These are phyloP conservation scores for Apiotrichum montevideense DNA, from an alignment of 1,284 basidiomycete genomes.

Conservation along the genomic window DNA sequence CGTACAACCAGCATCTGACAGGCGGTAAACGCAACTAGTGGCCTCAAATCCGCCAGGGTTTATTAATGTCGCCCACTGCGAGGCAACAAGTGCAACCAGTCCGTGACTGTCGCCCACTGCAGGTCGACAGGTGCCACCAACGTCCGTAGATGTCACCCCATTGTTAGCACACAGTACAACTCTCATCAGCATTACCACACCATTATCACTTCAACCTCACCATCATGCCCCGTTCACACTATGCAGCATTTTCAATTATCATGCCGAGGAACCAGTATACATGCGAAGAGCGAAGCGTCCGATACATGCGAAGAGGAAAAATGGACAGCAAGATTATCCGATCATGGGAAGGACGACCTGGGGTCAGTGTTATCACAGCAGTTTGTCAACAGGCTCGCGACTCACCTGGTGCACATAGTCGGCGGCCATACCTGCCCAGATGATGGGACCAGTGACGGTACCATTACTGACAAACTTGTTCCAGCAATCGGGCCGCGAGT, in stretches of 20 bases:
- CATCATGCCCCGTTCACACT: too few species aligned
- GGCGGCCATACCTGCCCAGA: constrained; percentile 73
- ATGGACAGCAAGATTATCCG: background rate
- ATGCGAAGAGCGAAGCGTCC: background rate
- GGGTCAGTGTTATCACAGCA: background rate
- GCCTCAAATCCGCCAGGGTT: too few species aligned
- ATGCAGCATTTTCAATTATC: too few species aligned
- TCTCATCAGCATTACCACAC: too few species aligned
- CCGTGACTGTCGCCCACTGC: too few species aligned
- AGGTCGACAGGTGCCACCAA: too few species aligned
- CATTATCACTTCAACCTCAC: too few species aligned
- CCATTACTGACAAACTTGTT: constrained; percentile 82
- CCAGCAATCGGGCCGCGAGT: constrained; percentile 82
- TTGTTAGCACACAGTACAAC: too few species aligned
- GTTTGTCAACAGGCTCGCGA: background rate
- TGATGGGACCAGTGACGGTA: constrained; percentile 71
- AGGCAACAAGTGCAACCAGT: too few species aligned
- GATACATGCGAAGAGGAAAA: too few species aligned
- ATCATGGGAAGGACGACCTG: constrained; percentile 6
- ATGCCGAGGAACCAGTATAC: background rate
- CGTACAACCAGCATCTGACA: constrained; percentile 17
- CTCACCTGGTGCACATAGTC: constrained; percentile 58
- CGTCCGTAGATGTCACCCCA: too few species aligned
- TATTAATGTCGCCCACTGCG: too few species aligned
- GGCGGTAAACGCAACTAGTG: background rate